phyloP scores from a whole-genome alignment of 1,139 yeast genomes.

The Candida sanyaensis region DNA sequence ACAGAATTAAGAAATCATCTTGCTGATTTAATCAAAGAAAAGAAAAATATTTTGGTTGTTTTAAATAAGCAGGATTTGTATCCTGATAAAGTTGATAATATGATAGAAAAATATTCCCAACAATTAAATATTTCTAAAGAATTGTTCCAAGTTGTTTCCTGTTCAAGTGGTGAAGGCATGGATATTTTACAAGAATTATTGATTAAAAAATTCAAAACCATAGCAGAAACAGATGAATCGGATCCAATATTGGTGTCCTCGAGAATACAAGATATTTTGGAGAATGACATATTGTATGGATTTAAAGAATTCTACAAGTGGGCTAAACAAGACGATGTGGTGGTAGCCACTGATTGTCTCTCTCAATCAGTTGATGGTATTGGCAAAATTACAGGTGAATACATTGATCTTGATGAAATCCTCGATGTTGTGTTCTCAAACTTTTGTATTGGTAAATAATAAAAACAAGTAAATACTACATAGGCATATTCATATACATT shows the following conservation, averaged over 20 bases:
- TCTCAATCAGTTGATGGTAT: slow-evolving; percentile 80
- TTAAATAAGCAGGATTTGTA: slow-evolving; percentile 65
- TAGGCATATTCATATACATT: slow-evolving; percentile 5
- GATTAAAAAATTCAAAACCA: slow-evolving; percentile 39
- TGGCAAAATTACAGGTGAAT: slow-evolving; percentile 88
- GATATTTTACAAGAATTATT: slow-evolving; percentile 34
- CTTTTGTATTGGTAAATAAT: slow-evolving; percentile 88
- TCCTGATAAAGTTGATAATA: slow-evolving; percentile 15
- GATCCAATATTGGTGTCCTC: slow-evolving; percentile 73
- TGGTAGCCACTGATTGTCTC: slow-evolving; percentile 78
- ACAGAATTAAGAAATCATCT: slow-evolving; percentile 33
- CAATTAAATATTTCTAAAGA: slow-evolving; percentile 25
- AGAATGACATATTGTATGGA: slow-evolving; percentile 73
- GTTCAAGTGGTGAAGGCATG: slow-evolving; percentile 60
- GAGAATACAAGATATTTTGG: slow-evolving; percentile 72
- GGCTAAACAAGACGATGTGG: slow-evolving; percentile 65
- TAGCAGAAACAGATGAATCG: slow-evolving; percentile 49
- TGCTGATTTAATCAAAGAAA: slow-evolving; percentile 12
- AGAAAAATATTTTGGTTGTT: slow-evolving; percentile 41
- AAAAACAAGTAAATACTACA: slow-evolving; percentile 1
- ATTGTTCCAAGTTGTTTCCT: slow-evolving; percentile 57
- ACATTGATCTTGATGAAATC: slow-evolving; percentile 87
- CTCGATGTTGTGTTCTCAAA: slow-evolving; percentile 88
- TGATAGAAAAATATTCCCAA: slow-evolving; percentile 21
- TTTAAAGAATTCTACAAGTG: slow-evolving; percentile 58